Base-by-base conservation (phyloP, 2,329 filamentous ascomycete genomes). In the Aureobasidium sp. region DNA sequence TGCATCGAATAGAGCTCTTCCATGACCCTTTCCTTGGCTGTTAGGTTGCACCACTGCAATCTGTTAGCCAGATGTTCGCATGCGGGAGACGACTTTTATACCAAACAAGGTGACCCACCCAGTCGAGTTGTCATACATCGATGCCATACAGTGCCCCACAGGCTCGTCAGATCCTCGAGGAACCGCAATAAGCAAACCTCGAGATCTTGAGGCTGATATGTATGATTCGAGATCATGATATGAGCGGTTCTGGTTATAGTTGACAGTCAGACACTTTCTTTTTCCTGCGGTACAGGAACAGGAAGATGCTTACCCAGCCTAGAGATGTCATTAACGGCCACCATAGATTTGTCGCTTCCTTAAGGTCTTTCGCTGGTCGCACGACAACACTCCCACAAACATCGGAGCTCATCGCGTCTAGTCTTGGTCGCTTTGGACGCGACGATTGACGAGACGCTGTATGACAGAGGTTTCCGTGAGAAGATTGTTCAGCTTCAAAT, bases 31-130 rank as follows among this genome's bases (percentile, higher is more conserved):
- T 25, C 73, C 72, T 25, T 70, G 70, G 55, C 68, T 65, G 1
- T 65, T 56, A 1, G 64, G 67, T 20, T 71, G 70, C 61, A 75
- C 63, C 53, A 72, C 68, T 55, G 25, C 17, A 17, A 15, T 5
- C 14, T 20, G 12, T 55, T 20, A 55, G 51, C 37, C 29, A 9
- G 22, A 25, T 12, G 12, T 15, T 12, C 15, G 22, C 15, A 29
- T 22, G 36, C 27, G 51, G 37, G 25, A 55, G 9, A 42, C 37
- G 51, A 31, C 22, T 12, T 55, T 55, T 42, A 55, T 55, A 55
- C 37, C 51, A 70, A 76, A 75, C 67, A 72, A 73, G 17, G 70
- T 73, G 1, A 75, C 64, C 74, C 74, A 76, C n/a, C 69, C 74
- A 1, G 73, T 75, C 36, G 62, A 58, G 57, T 76, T 76, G 25